Evolutionary conservation across 164 flowering plant species (phyloP), one percentile per base, ranked within the genome.

Genomic region (Stephania yunnanensis): DNA sequence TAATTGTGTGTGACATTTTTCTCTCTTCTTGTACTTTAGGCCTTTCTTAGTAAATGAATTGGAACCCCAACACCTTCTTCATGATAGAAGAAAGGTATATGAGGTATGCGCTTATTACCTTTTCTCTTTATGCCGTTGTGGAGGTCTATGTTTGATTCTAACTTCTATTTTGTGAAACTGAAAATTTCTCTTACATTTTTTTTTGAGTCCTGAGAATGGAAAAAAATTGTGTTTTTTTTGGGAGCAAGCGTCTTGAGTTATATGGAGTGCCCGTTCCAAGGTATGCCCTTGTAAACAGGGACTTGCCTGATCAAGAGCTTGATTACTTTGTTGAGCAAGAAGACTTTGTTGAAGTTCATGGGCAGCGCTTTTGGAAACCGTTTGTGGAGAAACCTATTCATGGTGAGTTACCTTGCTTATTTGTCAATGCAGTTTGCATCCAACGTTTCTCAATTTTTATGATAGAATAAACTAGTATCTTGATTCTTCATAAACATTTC

Each of bases 351-450:
- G 99, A 94, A 85, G 98, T 96, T 79, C 93, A 89, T 76, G 97
- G 97, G 50, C 81, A 86, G 20, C 99, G 99, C 55, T 94, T 96
- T 73, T 96, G 95, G 94, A 96, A 96, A 87, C 99, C 99, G 36
- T 94, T 96, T 88, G 99, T 96, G 82, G 99, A 96, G 84, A 96
- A 96, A 82, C 99, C 99, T 73, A 84, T 96, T 76, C 74, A 96
- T 82, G 99, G 99, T 96, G 80, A 87, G 88, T 71, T 61, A 10
- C 44, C 58, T 58, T 58, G 74, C 22, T 29, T 55, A 70, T 29
- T 11, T 36, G 42, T 36, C 42, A 36, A 1, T 36, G 42, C 42
- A 36, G 42, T 36, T 36, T 36, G 42, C 42, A 36, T 36, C 42
- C 42, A 36, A 36, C 42, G 4, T 36, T 36, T 36, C 42, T 36